Evolutionary conservation across 1,284 basidiomycete species (phyloP), one percentile per base, ranked within the genome.

Genomic region (Mycosarcoma maydis): DNA sequence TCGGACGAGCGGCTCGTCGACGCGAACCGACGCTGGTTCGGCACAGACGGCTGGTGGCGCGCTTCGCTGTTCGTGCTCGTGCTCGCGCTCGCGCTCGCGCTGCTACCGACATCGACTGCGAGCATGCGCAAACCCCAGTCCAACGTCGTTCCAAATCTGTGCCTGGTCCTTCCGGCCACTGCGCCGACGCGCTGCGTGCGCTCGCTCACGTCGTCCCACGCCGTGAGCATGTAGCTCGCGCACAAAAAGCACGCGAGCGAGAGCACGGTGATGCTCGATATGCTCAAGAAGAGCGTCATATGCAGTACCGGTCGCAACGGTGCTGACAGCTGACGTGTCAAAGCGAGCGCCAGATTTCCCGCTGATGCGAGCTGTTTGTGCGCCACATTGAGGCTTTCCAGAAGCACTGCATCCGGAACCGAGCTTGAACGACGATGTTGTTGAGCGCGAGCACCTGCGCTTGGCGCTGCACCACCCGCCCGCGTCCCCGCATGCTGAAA

Each of bases 321-420:
- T 3, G 65, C 73, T 17, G 70, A 73, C 1, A 77, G 62, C 37
- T 77, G 75, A 13, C 73, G 62, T 0, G 75, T 77, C 30, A 77
- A 32, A 0, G 75, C 69, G n/a, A 75, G 30, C 6, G 75, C 75
- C 11, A 77, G 50, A 36, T 72, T 68, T 13, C 71, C 68, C 0
- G 75, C 75, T 0, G 65, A 60, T 7, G 69, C 64, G 3, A 77
- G 66, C 53, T 77, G 75, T 24, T 61, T 75, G 43, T 75, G 69
- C 4, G 73, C 75, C 4, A 71, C 71, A 19, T 65, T 64, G 39
- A 75, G 61, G 30, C 71, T 65, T 17, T 70, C 56, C 11, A 77
- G 47, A 20, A 75, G 42, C 20, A 72, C 65, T 9, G 56, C 47
- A 26, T 75, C 69, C 7, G 66, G 44, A 29, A 71, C 53, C 9